Evolutionary conservation across 2,329 filamentous ascomycete genomes (phyloP).

Genomic region (Leptographium procerum): DNA sequence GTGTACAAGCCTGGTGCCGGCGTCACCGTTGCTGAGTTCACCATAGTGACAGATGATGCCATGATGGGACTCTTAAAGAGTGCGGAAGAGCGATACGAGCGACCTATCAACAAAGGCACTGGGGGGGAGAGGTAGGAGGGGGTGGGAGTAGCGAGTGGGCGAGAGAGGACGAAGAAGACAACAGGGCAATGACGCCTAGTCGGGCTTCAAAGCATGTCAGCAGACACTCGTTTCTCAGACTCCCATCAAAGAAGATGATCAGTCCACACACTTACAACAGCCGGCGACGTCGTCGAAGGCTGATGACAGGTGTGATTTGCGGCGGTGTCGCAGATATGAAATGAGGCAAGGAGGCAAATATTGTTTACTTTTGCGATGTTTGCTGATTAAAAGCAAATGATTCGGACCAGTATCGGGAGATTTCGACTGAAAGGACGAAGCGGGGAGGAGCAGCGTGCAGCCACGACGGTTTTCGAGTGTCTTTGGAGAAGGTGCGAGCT

Average conservation of each 20-base stretch:
- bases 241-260: slow-evolving; percentile 12
- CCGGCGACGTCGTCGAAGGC: slow-evolving; percentile 13
- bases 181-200: slow-evolving; percentile 10
- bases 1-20: slow-evolving; percentile 12
- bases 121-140: background rate
- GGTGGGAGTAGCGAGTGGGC: background rate
- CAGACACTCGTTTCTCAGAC: slow-evolving; percentile 9
- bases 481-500: background rate
- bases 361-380: background rate
- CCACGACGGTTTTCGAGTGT: background rate
- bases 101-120: background rate
- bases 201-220: slow-evolving; percentile 11
- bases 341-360: background rate
- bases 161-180: slow-evolving; percentile 1
- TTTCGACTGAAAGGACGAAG: background rate
- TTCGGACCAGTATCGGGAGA: background rate
- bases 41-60: slow-evolving; percentile 9
- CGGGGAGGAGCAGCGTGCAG: background rate
- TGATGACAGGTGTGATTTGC: slow-evolving; percentile 12
- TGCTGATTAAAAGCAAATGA: background rate
- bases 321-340: background rate
- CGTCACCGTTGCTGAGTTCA: slow-evolving; percentile 8
- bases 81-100: background rate
- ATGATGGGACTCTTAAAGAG: background rate
- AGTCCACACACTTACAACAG: slow-evolving; percentile 14